A percentile compares a stretch with the other conserved stretches of the same genome.
Evolutionary conservation across 805 yeast species (phyloP).

Genomic region (Ogataea methanolica): DNA sequence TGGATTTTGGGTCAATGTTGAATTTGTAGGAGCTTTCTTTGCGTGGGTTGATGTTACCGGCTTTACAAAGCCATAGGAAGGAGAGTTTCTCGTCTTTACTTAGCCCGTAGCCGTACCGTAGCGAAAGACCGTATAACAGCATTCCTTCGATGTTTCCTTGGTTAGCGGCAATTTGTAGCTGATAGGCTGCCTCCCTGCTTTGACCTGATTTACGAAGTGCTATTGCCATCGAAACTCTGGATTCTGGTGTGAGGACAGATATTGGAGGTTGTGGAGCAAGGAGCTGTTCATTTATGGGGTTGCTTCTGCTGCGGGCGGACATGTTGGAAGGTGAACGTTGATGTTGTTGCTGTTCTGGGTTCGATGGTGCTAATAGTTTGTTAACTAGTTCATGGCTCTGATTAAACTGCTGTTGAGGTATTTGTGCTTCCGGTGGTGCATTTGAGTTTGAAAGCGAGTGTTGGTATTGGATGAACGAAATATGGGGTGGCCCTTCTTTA

Average conservation of each 20-base stretch:
- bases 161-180: slow-evolving; percentile 59
- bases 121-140: slow-evolving; percentile 63
- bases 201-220: slow-evolving; percentile 53
- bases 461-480: too few relatives aligned
- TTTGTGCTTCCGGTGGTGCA: too few relatives aligned
- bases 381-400: too few relatives aligned
- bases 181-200: slow-evolving; percentile 64
- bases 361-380: not conserved
- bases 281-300: not conserved
- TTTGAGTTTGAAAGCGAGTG: too few relatives aligned
- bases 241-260: slow-evolving; percentile 21
- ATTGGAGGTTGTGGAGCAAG: not conserved
- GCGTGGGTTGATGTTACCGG: slow-evolving; percentile 34
- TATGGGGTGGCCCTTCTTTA: too few relatives aligned
- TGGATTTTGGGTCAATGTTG: slow-evolving; percentile 31
- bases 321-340: not conserved
- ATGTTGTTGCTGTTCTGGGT: not conserved
- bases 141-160: slow-evolving; percentile 62
- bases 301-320: not conserved
- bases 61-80: slow-evolving; percentile 55
- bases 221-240: slow-evolving; percentile 40
- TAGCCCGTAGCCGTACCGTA: slow-evolving; percentile 67
- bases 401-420: too few relatives aligned
- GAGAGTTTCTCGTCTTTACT: slow-evolving; percentile 50
- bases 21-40: slow-evolving; percentile 11